Conservation (phyloP, 345 rosid genomes). For the Pelargonium nanum region DNA sequence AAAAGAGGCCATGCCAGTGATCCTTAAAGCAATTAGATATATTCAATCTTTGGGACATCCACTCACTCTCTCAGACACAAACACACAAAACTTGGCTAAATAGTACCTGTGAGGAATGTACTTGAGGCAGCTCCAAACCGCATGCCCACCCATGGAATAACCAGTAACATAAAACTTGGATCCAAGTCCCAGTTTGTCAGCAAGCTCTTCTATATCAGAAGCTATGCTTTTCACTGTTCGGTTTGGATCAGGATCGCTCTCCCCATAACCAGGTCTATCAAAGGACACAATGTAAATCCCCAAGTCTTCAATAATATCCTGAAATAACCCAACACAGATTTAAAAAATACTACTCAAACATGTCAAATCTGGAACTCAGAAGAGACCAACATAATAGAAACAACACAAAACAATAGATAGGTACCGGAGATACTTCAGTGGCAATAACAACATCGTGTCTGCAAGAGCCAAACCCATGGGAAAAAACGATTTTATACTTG, state of each 20-base stretch:
- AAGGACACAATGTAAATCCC: constrained; percentile 48
- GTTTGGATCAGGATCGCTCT: constrained; percentile 52
- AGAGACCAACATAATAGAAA: too few relatives aligned
- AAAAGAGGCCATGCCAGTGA: background rate
- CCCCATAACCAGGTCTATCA: constrained; percentile 71
- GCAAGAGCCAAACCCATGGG: constrained; percentile 41
- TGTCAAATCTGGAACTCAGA: background rate
- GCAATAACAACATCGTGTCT: constrained; percentile 35
- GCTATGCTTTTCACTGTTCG: constrained; percentile 44
- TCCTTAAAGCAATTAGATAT: too few relatives aligned
- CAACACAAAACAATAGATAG: constrained; percentile 5
- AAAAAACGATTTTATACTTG: constrained; percentile 28
- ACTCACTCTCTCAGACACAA: background rate
- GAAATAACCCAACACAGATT: constrained; percentile 6
- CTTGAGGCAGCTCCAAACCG: constrained; percentile 48
- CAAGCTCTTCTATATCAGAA: constrained; percentile 57
- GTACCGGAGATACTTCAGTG: constrained; percentile 28
- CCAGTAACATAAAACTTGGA: constrained; percentile 44
- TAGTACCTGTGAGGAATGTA: constrained; percentile 60
- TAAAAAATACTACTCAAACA: background rate
- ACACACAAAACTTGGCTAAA: background rate
- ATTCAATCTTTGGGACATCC: background rate
- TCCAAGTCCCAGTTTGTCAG: constrained; percentile 53
- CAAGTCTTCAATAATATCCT: constrained; percentile 44
- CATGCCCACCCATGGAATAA: constrained; percentile 50